Conservation (phyloP, 163 green algal species). For the Scenedesmus sp. region DNA sequence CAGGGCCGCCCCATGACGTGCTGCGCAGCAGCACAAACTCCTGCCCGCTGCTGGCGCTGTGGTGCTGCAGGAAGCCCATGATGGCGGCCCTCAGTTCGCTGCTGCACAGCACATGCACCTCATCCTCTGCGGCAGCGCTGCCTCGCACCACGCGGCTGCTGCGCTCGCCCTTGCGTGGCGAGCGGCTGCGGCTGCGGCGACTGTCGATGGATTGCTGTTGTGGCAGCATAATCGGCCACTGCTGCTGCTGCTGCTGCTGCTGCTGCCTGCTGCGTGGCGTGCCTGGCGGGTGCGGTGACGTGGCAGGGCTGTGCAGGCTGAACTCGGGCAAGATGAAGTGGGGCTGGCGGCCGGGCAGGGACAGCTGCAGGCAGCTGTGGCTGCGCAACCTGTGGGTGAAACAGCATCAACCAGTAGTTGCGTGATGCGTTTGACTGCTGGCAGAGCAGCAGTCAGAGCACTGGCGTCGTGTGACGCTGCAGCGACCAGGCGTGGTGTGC, state of each 20-base stretch:
- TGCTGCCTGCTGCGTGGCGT: slow-evolving; percentile 7
- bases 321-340: slow-evolving; percentile 22
- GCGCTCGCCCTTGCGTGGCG: neutral
- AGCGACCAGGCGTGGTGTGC: neutral
- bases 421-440: neutral
- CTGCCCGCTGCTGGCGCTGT: slow-evolving; percentile 29
- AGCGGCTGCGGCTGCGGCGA: neutral
- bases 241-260: slow-evolving; percentile 8
- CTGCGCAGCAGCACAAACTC: slow-evolving; percentile 52
- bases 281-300: neutral
- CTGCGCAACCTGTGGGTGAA: slow-evolving; percentile 7
- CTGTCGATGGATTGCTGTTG: neutral
- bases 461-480: neutral
- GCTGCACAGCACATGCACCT: slow-evolving; percentile 52
- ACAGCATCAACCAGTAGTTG: neutral
- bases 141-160: neutral
- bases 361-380: slow-evolving; percentile 39
- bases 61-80: slow-evolving; percentile 48
- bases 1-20: neutral
- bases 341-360: slow-evolving; percentile 24
- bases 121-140: slow-evolving; percentile 1
- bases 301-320: slow-evolving; percentile 15
- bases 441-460: neutral
- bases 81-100: slow-evolving; percentile 44
- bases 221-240: too few relatives aligned